Evolutionary conservation across 2,329 filamentous ascomycete species (phyloP).

Genomic region (Talaromyces rugulosus): DNA sequence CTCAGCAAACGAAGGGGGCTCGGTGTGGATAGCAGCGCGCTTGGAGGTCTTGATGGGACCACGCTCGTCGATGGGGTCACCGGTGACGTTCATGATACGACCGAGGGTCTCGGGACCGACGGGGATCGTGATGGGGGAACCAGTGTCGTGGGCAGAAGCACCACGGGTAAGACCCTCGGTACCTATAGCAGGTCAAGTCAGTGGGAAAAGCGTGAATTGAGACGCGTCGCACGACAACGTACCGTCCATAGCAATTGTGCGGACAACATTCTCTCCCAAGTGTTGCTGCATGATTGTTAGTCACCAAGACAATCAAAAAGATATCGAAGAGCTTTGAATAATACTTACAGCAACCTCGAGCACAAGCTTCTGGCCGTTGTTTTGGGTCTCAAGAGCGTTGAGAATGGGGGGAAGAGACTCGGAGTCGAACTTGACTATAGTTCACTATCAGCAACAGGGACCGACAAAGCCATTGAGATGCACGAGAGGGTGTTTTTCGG

Average conservation of each 20-base stretch:
- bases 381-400: conserved; percentile 88
- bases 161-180: conserved; percentile 99
- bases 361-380: conserved; percentile 89
- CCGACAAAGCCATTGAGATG: conserved; percentile 22
- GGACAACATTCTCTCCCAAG: conserved; percentile 97
- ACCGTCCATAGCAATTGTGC: conserved; percentile 99
- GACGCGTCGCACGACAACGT: conserved; percentile 38
- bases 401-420: conserved; percentile 94
- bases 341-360: conserved; percentile 87
- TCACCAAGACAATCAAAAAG: conserved; percentile 7
- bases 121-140: conserved; percentile 91
- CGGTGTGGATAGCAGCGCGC: conserved; percentile 85
- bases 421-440: conserved; percentile 89
- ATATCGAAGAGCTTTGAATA: not conserved
- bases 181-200: conserved; percentile 52
- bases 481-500: conserved; percentile 28
- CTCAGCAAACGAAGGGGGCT: conserved; percentile 86
- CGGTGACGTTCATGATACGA: conserved; percentile 99
- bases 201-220: not conserved
- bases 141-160: conserved; percentile 78
- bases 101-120: conserved; percentile 91
- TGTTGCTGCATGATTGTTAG: conserved; percentile 68
- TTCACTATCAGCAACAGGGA: conserved; percentile 26
- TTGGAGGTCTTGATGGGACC: conserved; percentile 94
- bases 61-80: conserved; percentile 99